Percentiles rank a stretch among this genome's conserved stretches.
Evolutionary conservation across 2,329 filamentous ascomycete species (phyloP).

Genomic region (Talaromyces sp.): DNA sequence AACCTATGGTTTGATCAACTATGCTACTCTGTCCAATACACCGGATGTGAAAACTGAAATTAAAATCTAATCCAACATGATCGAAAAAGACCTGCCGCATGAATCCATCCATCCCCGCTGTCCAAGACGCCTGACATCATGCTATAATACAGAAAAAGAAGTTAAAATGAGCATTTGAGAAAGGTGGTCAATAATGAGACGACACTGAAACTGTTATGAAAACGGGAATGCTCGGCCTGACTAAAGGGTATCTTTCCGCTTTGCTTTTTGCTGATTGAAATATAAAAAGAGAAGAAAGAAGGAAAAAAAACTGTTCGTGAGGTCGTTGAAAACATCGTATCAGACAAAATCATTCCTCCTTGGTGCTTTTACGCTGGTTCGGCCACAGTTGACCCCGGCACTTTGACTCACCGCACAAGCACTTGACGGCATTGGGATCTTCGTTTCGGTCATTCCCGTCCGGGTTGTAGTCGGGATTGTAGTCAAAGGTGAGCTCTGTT

Average conservation of each 20-base stretch:
- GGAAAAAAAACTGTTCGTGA: background rate
- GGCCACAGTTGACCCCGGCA: slow-evolving; percentile 42
- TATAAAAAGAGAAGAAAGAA: background rate
- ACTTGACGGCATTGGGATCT: slow-evolving; percentile 35
- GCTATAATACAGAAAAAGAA: background rate
- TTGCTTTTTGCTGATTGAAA: background rate
- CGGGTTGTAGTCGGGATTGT: slow-evolving; percentile 28
- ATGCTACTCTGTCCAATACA: background rate
- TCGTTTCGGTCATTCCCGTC: slow-evolving; percentile 11
- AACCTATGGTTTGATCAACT: background rate
- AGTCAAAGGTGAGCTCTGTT: slow-evolving; percentile 44
- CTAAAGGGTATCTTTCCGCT: background rate
- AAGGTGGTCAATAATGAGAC: background rate
- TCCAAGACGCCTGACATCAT: background rate
- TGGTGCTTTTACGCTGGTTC: slow-evolving; percentile 28
- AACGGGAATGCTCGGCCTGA: background rate
- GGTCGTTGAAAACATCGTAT: background rate
- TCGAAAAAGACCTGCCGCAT: background rate
- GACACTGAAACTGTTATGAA: background rate
- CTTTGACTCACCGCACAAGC: slow-evolving; percentile 38
- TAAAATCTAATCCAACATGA: background rate
- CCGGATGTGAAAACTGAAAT: background rate
- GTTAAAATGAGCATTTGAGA: background rate
- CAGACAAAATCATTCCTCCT: background rate
- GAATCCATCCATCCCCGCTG: background rate